Conservation (phyloP, 441 rosid species). For the Croton laevigatus region DNA sequence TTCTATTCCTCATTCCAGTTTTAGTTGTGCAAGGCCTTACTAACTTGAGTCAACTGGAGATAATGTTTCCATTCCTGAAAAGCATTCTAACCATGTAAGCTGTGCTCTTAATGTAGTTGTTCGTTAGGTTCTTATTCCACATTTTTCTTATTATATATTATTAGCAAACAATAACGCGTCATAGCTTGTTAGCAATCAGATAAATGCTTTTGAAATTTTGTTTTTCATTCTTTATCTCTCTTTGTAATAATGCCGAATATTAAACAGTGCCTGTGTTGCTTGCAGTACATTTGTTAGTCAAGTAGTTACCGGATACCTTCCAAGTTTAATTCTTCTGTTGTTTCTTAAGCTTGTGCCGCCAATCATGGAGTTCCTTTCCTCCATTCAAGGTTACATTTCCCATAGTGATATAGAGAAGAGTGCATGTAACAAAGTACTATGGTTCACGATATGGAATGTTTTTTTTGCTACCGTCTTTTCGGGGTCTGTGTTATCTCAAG, state of each 20-base stretch:
- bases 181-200: background rate
- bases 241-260: conserved; percentile 14
- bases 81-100: conserved; percentile 70
- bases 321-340: conserved; percentile 81
- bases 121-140: background rate
- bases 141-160: background rate
- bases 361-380: conserved; percentile 88
- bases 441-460: conserved; percentile 96
- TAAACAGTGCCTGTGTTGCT: conserved; percentile 24
- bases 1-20: conserved; percentile 86
- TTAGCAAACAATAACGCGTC: background rate
- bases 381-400: conserved; percentile 89
- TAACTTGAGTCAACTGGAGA: conserved; percentile 74
- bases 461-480: conserved; percentile 95
- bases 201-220: background rate
- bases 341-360: conserved; percentile 84
- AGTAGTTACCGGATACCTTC: conserved; percentile 89
- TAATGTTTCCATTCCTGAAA: conserved; percentile 75
- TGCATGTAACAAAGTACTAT: conserved; percentile 88
- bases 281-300: conserved; percentile 76
- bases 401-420: conserved; percentile 83
- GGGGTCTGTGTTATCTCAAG: conserved; percentile 64
- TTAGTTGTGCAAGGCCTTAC: conserved; percentile 93
- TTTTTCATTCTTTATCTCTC: conserved; percentile 1
- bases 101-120: background rate